phyloP scores from a whole-genome alignment of 768 basidiomycete species.

The Xerocomus potaroensis region DNA sequence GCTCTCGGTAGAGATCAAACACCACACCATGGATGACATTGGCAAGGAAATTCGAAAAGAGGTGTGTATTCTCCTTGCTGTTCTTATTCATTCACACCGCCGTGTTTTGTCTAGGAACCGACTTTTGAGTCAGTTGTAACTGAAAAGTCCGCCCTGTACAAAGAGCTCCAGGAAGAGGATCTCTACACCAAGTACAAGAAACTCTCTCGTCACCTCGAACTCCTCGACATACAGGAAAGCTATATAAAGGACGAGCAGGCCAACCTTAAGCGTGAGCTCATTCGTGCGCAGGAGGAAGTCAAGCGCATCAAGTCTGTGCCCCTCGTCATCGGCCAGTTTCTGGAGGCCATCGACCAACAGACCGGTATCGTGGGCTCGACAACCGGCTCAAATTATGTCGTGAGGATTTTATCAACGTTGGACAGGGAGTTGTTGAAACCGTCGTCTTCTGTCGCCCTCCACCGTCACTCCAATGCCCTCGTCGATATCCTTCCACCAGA shows the following conservation, averaged over 20 bases:
- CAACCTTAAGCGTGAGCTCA: constrained; percentile 95
- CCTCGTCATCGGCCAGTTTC: constrained; percentile 97
- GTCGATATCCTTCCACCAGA: constrained; percentile 98
- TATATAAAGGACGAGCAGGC: constrained; percentile 99
- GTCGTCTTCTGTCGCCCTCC: constrained; percentile 95
- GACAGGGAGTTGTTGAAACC: constrained; percentile 98
- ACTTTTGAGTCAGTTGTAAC: constrained; percentile 84
- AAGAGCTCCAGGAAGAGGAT: constrained; percentile 87
- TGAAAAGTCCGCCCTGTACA: constrained; percentile 84
- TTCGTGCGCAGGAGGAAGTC: constrained; percentile 98
- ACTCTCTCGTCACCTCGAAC: constrained; percentile 89
- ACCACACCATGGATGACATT: constrained; percentile 76
- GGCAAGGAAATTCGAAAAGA: constrained; percentile 81
- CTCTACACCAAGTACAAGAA: constrained; percentile 98
- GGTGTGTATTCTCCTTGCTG: constrained; percentile 41
- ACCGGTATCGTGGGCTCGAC: constrained; percentile 97
- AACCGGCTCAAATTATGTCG: constrained; percentile 97
- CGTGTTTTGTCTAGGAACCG: constrained; percentile 57
- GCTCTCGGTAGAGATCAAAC: constrained; percentile 12
- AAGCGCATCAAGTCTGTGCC: constrained; percentile 99
- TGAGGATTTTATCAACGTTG: constrained; percentile 92
- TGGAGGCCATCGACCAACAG: constrained; percentile 97
- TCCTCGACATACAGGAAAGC: constrained; percentile 90
- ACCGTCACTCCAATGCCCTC: constrained; percentile 96
- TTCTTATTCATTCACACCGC: constrained; percentile 1